These are phyloP conservation scores for Geranomyces variabilis DNA, from an alignment of 192 early-diverging fungal species.

Conservation along the genomic window DNA sequence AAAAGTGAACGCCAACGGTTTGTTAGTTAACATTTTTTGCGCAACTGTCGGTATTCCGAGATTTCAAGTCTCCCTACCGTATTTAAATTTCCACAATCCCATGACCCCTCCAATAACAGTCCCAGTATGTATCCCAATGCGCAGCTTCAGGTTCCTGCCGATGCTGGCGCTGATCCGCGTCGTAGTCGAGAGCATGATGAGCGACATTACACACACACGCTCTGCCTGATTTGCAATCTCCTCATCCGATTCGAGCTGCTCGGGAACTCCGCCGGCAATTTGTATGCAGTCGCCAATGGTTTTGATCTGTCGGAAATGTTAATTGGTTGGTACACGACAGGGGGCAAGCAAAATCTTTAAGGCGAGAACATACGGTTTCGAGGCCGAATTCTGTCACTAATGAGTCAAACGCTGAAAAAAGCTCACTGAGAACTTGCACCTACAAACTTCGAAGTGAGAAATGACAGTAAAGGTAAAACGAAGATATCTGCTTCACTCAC, in stretches of 20 bases:
- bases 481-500: slow-evolving; percentile 16
- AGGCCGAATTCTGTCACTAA: slow-evolving; percentile 37
- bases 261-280: slow-evolving; percentile 40
- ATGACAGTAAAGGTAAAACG: background rate
- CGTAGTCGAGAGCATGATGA: slow-evolving; percentile 33
- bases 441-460: background rate
- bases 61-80: slow-evolving; percentile 23
- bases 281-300: slow-evolving; percentile 46
- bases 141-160: slow-evolving; percentile 18
- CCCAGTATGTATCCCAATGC: slow-evolving; percentile 44
- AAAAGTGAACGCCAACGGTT: background rate
- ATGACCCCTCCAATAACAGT: slow-evolving; percentile 41
- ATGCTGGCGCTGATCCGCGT: slow-evolving; percentile 12
- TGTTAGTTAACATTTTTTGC: no score
- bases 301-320: slow-evolving; percentile 31
- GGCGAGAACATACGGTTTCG: slow-evolving; percentile 30
- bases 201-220: slow-evolving; percentile 30
- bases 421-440: slow-evolving; percentile 37
- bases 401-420: slow-evolving; percentile 41
- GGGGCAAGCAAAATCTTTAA: background rate
- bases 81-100: slow-evolving; percentile 46
- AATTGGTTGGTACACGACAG: background rate
- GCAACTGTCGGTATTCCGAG: no score
- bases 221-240: slow-evolving; percentile 27
- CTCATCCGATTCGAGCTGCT: slow-evolving; percentile 29